Percentiles rank a stretch among this genome's conserved stretches.
phyloP scores from a whole-genome alignment of 164 flowering plant genomes.

The Chimonanthus salicifolius region DNA sequence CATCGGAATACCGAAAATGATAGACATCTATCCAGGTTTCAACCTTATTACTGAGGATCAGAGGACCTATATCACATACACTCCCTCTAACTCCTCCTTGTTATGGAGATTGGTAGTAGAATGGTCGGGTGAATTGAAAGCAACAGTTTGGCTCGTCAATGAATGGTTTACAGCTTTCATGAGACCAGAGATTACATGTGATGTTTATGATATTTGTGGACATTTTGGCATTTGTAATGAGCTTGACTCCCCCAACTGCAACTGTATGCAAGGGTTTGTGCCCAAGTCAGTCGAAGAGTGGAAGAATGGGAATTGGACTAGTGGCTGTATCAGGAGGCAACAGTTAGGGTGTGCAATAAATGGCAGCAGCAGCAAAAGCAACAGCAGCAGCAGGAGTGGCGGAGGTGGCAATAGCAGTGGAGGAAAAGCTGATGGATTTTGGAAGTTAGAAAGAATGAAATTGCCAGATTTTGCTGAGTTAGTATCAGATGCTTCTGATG shows the following conservation, averaged over 20 bases:
- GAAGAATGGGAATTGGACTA: conserved; percentile 13
- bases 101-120: not conserved
- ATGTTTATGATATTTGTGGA: conserved; percentile 12
- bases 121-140: not conserved
- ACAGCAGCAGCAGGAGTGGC: not conserved
- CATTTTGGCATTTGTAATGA: conserved; percentile 11
- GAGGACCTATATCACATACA: not conserved
- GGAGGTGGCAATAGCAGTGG: not conserved
- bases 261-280: conserved; percentile 10
- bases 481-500: not conserved
- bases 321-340: conserved; percentile 15
- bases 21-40: not conserved
- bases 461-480: conserved; percentile 16
- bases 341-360: conserved; percentile 9
- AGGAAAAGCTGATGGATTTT: conserved; percentile 5
- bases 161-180: conserved; percentile 1
- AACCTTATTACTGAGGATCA: not conserved
- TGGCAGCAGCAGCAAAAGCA: not conserved
- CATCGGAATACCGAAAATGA: not conserved
- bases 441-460: conserved; percentile 13
- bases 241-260: conserved; percentile 1
- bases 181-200: not conserved
- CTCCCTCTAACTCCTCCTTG: not conserved
- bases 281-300: conserved; percentile 8
- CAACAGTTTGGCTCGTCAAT: not conserved